Base-by-base conservation (phyloP, 768 basidiomycete genomes). In the Trametopsis cervina region DNA sequence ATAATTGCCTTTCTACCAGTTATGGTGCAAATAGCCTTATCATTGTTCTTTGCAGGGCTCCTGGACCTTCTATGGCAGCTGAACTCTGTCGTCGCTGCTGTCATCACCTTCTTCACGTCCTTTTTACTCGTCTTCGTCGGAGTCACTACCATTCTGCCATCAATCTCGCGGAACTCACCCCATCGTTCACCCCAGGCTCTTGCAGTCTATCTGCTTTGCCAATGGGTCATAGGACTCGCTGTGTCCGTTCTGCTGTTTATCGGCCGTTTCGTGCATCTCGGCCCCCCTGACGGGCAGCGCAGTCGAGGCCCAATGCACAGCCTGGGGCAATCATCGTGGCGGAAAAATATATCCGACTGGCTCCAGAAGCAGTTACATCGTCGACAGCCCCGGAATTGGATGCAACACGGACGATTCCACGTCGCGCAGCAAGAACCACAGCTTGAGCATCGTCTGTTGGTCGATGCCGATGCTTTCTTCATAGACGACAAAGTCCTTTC, bases 1-100 rank as follows among this genome's bases (percentile, higher is more conserved):
- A 55, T 61, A 12, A 48, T 61, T 38, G 50, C 51, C 1, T 18
- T 50, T 4, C 47, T 62, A 2, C 60, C 62, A 11, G 39, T 59
- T 40, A 47, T 58, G 12, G 50, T 60, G 4, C 59, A 60, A 26
- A 15, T 43, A 7, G 54, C 56, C 3, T 33, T 56, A 2, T 40
- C 40, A 5, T 29, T 56, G 18, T 58, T 58, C 40, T 29, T 58
- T 25, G 20, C 52, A 22, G 58, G 58, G 17, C 49, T 60, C 9
- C 15, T 57, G 40, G 53, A 56, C 22, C 54, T 60, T 21, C 50
- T 58, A 0, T 55, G 53, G 49, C 23, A 27, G 2, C 51, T 57
- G 24, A 44, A 57, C 12, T 13, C 29, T 29, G 40, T 37, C 22
- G 39, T 54, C 18, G 47, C 50, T 1, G 40, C 43, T 2, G 52